A percentile compares a stretch with the other conserved stretches of the same genome.
phyloP scores from a whole-genome alignment of 305 asterid genomes.

The Fraxinus angustifolia region DNA sequence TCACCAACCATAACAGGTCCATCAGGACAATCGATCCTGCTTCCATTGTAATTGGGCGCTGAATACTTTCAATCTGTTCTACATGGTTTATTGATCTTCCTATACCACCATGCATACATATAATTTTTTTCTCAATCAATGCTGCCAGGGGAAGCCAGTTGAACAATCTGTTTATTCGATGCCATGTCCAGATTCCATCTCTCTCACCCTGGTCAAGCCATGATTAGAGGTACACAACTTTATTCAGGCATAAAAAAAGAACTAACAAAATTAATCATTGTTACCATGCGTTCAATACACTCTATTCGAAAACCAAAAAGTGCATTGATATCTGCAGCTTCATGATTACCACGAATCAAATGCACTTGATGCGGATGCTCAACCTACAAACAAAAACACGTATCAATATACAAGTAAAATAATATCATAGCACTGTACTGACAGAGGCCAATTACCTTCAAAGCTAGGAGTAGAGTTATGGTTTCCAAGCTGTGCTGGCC shows the following conservation, averaged over 20 bases:
- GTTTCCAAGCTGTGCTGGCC: conserved; percentile 99
- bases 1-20: conserved; percentile 81
- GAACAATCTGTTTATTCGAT: conserved; percentile 89
- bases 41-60: conserved; percentile 69
- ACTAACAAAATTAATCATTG: neutral
- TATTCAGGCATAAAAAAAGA: conserved; percentile 12
- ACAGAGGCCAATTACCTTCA: conserved; percentile 58
- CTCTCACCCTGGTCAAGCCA: conserved; percentile 85
- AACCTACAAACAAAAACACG: conserved; percentile 37
- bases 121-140: conserved; percentile 87
- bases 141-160: conserved; percentile 99
- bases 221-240: conserved; percentile 21
- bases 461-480: conserved; percentile 91
- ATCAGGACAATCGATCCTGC: conserved; percentile 57
- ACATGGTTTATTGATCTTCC: conserved; percentile 97
- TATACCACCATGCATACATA: conserved; percentile 99
- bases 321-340: conserved; percentile 99
- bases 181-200: conserved; percentile 99
- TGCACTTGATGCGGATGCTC: conserved; percentile 90
- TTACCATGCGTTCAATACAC: conserved; percentile 72
- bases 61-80: conserved; percentile 93
- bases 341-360: conserved; percentile 97
- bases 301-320: conserved; percentile 87
- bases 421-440: conserved; percentile 15
- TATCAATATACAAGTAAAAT: conserved; percentile 14